Base-by-base conservation (phyloP, 2,329 filamentous ascomycete species). In the Aspergillus intermedius region DNA sequence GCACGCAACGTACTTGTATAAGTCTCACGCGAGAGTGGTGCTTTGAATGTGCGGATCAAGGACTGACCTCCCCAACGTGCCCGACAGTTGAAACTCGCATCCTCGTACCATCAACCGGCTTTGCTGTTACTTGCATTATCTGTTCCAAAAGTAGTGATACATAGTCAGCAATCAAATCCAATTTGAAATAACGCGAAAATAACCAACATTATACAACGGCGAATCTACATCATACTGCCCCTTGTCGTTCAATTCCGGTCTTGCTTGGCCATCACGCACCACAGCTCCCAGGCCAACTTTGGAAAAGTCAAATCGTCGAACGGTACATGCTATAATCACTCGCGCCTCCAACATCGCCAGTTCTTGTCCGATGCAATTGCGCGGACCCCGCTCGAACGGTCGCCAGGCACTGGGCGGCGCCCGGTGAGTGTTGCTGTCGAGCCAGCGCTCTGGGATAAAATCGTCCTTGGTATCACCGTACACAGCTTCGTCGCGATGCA, bases 301-400 rank as follows among this genome's bases (percentile, higher is more conserved):
- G 13, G 32, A 37, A 35, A 53, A 58, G 12, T 55, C 48, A 49
- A 51, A 58, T 15, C 49, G 49, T 4, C 57, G 46, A 2, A 49
- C 49, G 3, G 45, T 45, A 40, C 48, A 54, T 8, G 52, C 56
- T 4, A 60, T 42, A 37, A 55, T 55, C 4, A 57, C 51, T 19
- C 49, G 48, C 1, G 51, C 45, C 56, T 77, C 74, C 21, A 77
- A 64, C 54, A 74, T 70, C 0, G 75, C 75, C 15, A 78, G 60
- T 42, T 74, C 69, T 50, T 77, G 72, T 3, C 77, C 77, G 19
- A 79, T 68, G 51, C 77, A 78, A 23, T 71, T 73, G 7, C 76
- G 61, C 1, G 69, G 66, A 0, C 76, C 75, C 39, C 72, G 69
- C 49, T 75, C 73, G 57, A 79, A 79, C 0, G 74, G 67, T 13